Base-by-base conservation (phyloP, 164 flowering plant genomes). In the Taxillus chinensis region DNA sequence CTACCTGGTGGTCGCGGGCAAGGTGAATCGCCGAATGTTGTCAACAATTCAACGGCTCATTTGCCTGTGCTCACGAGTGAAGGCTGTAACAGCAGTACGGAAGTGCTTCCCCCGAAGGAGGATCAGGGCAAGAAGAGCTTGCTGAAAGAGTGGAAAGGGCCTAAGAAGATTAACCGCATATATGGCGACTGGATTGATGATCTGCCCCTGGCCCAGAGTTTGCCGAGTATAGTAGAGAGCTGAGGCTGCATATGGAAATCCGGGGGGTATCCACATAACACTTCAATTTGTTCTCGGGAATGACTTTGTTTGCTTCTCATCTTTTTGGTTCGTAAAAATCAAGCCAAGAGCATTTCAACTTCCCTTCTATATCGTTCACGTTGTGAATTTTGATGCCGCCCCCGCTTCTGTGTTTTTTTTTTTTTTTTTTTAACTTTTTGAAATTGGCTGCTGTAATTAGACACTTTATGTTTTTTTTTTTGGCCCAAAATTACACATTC, bases 181-280 rank as follows among this genome's bases (percentile, higher is more conserved):
- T 86, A 84, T 73, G 91, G 68, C 14, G 89, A 88, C 69, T 86
- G 95, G 91, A 73, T 83, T 9, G 90, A 87, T 49, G 87, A 85
- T 69, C n/a, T 81, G 55, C 82, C 82, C 2, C 63, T 72, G 16
- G 45, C 40, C 11, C 71, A 56, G 4, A 65, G 65, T 60, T 64
- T 68, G 41, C 77, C 77, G 1, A 78, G 63, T 68, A 61, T 71
- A 62, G 69, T 70, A 39, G 81, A 77, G 67, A 69, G 65, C 64
- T 80, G 72, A 73, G 51, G 51, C 51, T 8, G 51, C 14, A 8
- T 12, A 27, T 27, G 27, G 27, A 27, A 27, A 27, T 27, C 27
- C 27, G 27, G 27, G 27, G 27, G 1, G 27, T 27, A 27, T 27
- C 27, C 27, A 27, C 27, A 27, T 2, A 27, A 27, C 27, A 27